Conservation (phyloP, 1,284 basidiomycete species). For the Hemileia vastatrix region DNA sequence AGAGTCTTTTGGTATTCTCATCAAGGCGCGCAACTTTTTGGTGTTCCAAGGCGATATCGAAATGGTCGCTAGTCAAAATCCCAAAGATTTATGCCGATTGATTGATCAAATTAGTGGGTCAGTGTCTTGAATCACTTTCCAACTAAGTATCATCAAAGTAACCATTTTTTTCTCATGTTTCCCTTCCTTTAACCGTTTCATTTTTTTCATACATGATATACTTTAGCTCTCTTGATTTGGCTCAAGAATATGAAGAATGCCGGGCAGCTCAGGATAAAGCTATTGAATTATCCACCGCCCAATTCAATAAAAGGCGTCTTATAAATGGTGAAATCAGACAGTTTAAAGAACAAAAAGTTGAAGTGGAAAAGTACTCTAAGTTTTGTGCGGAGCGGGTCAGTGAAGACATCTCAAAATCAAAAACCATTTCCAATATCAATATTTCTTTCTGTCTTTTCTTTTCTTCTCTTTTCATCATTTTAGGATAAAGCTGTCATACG, state of each 20-base stretch:
- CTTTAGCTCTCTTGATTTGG: slow-evolving; percentile 58
- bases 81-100: slow-evolving; percentile 75
- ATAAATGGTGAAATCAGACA: slow-evolving; percentile 93
- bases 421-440: neutral
- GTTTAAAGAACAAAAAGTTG: slow-evolving; percentile 91
- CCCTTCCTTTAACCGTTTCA: neutral
- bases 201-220: neutral
- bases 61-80: slow-evolving; percentile 88
- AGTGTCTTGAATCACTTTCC: too few relatives aligned
- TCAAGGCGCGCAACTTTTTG: slow-evolving; percentile 98
- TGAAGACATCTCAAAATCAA: slow-evolving; percentile 15
- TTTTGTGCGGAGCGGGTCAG: slow-evolving; percentile 62
- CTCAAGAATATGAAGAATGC: slow-evolving; percentile 77
- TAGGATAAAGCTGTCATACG: slow-evolving; percentile 72
- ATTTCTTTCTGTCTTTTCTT: neutral
- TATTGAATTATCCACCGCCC: slow-evolving; percentile 83
- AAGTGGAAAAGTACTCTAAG: slow-evolving; percentile 77
- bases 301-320: slow-evolving; percentile 82
- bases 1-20: slow-evolving; percentile 82
- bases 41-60: slow-evolving; percentile 99
- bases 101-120: slow-evolving; percentile 89
- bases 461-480: neutral
- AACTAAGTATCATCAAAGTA: too few relatives aligned
- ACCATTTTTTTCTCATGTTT: neutral
- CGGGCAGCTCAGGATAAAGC: slow-evolving; percentile 78